Evolutionary conservation across 225 moss, liverwort and hornwort genomes (phyloP), one percentile per base, ranked within the genome.

Genomic region (Polytrichum commune): DNA sequence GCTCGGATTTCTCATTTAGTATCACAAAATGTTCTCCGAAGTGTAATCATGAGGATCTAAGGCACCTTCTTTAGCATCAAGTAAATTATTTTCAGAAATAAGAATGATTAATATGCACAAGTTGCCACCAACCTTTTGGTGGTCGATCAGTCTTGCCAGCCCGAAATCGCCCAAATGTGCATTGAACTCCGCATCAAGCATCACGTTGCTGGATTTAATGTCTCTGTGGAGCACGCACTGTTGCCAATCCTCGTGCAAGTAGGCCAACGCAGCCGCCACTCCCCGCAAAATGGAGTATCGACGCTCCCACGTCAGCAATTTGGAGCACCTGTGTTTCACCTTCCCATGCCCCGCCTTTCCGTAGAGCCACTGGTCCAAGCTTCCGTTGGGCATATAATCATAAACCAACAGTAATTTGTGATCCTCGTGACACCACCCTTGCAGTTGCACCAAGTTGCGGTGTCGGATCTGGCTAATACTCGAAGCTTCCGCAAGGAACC

Each of bases 321-420:
- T 55, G 10, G 53, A 64, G 0, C 67, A 62, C 18, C 66, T n/a
- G 19, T 73, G 27, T 32, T n/a, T 4, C 22, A 19, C 23, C 66
- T n/a, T 23, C 23, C 26, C 23, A 54, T 8, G 27, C 9, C 62
- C 27, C 1, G 8, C 65, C 30, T 27, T 7, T 35, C 58, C 54
- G 32, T 82, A 75, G 60, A 94, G 75, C 76, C 89, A 81, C 33
- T 94, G 81, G 67, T 94, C 90, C 5, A 94, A 85, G 83, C 91
- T 92, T 5, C 92, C 90, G 2, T 90, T 92, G 3, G 84, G 67
- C 93, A 93, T 93, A 74, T 71, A 93, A 23, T 93, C 84, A 8
- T 73, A 83, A 1, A 90, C 90, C 0, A 93, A 83, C 71, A 94
- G 18, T 7, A 83, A 86, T 46, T 71, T 85, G 13, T 69, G 75